phyloP scores from a whole-genome alignment of 352 stramenopile species.

The Ophiocytium majus region DNA sequence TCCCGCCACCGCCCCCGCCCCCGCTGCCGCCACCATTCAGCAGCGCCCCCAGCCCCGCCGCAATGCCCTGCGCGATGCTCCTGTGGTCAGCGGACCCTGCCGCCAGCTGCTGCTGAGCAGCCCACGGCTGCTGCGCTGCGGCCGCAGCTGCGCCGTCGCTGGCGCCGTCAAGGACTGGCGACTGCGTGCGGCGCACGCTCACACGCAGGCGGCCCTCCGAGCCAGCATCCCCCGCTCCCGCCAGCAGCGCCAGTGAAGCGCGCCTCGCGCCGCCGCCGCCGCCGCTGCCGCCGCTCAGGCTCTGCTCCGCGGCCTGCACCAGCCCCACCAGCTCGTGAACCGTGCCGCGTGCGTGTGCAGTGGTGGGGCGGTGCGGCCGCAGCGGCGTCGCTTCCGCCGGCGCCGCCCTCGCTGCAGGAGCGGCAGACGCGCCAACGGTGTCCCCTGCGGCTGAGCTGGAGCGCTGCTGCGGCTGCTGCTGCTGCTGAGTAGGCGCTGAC shows the following conservation, averaged over 20 bases:
- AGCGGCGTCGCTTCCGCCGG: not conserved
- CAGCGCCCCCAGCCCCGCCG: no score
- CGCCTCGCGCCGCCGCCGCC: not conserved
- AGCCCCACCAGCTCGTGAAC: not conserved
- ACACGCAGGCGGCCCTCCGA: not conserved
- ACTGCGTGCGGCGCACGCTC: not conserved
- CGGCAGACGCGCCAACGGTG: not conserved
- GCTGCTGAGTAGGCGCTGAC: no score
- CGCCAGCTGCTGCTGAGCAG: no score
- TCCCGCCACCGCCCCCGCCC: no score
- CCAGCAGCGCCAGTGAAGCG: not conserved
- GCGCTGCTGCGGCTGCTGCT: not conserved
- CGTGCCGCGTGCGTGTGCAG: not conserved
- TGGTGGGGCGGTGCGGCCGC: not conserved
- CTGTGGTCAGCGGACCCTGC: not conserved
- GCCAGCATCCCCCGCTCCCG: not conserved
- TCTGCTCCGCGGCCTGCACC: not conserved
- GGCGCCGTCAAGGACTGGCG: not conserved
- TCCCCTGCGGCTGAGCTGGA: not conserved
- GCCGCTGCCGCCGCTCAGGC: not conserved
- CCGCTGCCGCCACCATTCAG: no score
- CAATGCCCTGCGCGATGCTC: not conserved
- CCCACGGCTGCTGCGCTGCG: no score
- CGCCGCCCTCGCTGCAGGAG: no score
- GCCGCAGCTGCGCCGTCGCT: no score